These are phyloP conservation scores for Nakazawaea ernobii DNA, from an alignment of 805 yeast species.

Conservation along the genomic window DNA sequence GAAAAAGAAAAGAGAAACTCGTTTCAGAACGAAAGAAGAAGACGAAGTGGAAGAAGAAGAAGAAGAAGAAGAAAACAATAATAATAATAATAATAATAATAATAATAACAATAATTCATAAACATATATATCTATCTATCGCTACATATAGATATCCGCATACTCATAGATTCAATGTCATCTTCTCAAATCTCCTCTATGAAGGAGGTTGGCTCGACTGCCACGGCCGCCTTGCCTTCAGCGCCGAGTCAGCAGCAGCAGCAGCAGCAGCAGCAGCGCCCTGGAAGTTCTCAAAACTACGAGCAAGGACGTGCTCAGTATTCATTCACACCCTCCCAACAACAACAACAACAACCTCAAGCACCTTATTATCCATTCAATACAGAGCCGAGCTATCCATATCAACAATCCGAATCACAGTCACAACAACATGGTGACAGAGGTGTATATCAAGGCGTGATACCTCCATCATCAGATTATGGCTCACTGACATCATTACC, in stretches of 20 bases:
- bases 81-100: no score
- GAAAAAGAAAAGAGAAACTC: background rate
- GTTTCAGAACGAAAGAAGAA: background rate
- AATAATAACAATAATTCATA: background rate
- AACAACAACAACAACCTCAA: background rate
- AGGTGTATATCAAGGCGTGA: no score
- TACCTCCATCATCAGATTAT: no score
- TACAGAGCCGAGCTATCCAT: no score
- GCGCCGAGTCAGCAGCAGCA: background rate
- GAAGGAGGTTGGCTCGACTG: background rate
- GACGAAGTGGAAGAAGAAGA: background rate
- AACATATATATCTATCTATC: no score
- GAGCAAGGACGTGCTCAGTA: slow-evolving; percentile 23
- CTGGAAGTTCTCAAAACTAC: slow-evolving; percentile 11
- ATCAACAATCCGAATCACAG: no score
- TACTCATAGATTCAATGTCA: no score
- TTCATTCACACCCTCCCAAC: background rate
- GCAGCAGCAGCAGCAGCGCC: background rate
- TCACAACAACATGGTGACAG: no score
- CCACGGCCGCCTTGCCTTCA: background rate
- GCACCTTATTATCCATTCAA: no score
- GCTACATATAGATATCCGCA: no score
- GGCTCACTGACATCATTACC: no score
- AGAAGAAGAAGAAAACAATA: background rate
- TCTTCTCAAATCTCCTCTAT: background rate